Evolutionary conservation across 129 eudicot species (phyloP).

Genomic region (Centella asiatica): DNA sequence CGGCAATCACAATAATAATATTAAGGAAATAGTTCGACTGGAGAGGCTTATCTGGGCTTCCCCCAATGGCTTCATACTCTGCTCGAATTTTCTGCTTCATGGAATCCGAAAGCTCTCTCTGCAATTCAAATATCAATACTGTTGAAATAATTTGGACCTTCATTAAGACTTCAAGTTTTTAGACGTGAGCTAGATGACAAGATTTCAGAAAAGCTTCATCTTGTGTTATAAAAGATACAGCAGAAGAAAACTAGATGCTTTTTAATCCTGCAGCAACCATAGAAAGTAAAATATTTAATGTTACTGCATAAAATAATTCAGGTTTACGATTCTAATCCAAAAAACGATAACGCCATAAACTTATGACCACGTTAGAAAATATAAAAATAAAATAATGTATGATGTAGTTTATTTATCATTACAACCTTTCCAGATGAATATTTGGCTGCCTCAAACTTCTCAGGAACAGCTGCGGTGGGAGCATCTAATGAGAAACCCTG

Average conservation of each 20-base stretch:
- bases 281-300: constrained; percentile 33
- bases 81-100: constrained; percentile 94
- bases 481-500: constrained; percentile 82
- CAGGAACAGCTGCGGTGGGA: constrained; percentile 45
- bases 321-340: constrained; percentile 4
- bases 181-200: constrained; percentile 24
- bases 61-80: constrained; percentile 84
- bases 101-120: constrained; percentile 80
- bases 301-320: neutral
- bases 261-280: constrained; percentile 91
- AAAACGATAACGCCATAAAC: neutral
- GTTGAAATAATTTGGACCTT: constrained; percentile 50
- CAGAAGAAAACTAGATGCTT: constrained; percentile 51
- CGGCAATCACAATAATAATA: constrained; percentile 74
- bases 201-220: constrained; percentile 50
- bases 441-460: constrained; percentile 90
- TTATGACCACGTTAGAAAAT: neutral
- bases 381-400: too few relatives aligned
- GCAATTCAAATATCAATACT: constrained; percentile 79
- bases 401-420: neutral
- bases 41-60: constrained; percentile 96
- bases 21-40: constrained; percentile 85
- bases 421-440: constrained; percentile 87
- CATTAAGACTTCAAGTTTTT: constrained; percentile 41
- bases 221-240: constrained; percentile 44